These are phyloP conservation scores for Chaetoceros muelleri DNA, from an alignment of 108 stramenopile species.

Conservation along the genomic window DNA sequence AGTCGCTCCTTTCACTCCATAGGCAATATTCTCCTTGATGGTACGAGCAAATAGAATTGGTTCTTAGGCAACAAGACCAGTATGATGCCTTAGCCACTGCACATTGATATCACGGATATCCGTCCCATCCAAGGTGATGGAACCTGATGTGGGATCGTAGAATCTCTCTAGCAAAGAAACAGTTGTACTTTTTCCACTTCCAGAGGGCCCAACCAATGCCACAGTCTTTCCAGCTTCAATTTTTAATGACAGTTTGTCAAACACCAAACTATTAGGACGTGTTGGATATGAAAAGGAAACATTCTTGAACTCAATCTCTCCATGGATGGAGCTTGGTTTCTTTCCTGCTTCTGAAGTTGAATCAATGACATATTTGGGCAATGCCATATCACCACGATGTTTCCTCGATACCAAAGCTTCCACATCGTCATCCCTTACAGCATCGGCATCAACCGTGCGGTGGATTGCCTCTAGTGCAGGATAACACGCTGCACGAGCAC, in stretches of 20 bases:
- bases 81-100: constrained; percentile 48
- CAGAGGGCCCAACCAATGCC: constrained; percentile 59
- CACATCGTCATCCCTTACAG: constrained; percentile 1
- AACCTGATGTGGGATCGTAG: constrained; percentile 77
- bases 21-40: constrained; percentile 83
- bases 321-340: constrained; percentile 17
- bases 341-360: constrained; percentile 37
- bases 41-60: constrained; percentile 85
- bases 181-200: constrained; percentile 67
- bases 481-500: constrained; percentile 29
- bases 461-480: constrained; percentile 35
- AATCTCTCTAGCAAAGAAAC: constrained; percentile 80
- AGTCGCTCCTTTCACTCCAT: constrained; percentile 60
- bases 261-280: constrained; percentile 46
- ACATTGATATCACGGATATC: constrained; percentile 78
- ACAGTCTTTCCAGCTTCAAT: constrained; percentile 48
- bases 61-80: constrained; percentile 93
- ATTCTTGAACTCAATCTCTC: constrained; percentile 45
- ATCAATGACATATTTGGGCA: constrained; percentile 46
- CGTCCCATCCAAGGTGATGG: constrained; percentile 74
- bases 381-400: background rate
- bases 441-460: constrained; percentile 11
- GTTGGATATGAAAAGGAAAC: constrained; percentile 82
- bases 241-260: constrained; percentile 40
- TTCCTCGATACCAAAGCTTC: constrained; percentile 1